These are phyloP conservation scores for Trypanosoma melophagium DNA, from an alignment of 208 protist genomes.

Conservation along the genomic window DNA sequence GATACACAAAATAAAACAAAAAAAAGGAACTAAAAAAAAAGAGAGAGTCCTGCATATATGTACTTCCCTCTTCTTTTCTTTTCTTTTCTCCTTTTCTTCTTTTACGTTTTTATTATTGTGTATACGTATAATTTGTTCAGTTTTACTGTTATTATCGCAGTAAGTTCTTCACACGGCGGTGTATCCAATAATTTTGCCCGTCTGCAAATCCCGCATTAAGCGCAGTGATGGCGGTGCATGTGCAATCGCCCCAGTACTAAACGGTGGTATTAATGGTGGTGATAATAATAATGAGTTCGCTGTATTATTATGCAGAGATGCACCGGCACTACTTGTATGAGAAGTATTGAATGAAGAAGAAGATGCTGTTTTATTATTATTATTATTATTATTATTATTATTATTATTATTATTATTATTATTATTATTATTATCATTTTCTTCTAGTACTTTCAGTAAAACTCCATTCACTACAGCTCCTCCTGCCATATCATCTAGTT, in stretches of 20 bases:
- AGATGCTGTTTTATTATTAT: neutral
- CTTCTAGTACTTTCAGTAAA: neutral
- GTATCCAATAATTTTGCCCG: constrained; percentile 42
- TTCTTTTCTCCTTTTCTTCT: too few species aligned
- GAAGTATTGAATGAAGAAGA: too few species aligned
- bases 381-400: too few species aligned
- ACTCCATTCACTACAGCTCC: constrained; percentile 9
- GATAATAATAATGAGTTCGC: constrained; percentile 4
- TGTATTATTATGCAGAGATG: neutral
- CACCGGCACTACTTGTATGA: too few species aligned
- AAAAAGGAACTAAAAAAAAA: constrained; percentile 7
- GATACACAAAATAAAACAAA: constrained; percentile 10
- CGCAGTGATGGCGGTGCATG: constrained; percentile 32
- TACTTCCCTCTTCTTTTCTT: too few species aligned
- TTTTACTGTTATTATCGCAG: too few species aligned
- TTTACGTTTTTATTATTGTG: too few species aligned
- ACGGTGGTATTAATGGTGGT: constrained; percentile 35
- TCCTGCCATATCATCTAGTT: too few species aligned
- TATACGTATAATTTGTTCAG: too few species aligned
- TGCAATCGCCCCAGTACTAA: constrained; percentile 20
- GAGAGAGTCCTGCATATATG: constrained; percentile 3
- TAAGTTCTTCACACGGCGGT: constrained; percentile 2
- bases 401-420: too few species aligned
- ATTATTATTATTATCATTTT: too few species aligned
- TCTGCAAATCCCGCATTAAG: constrained; percentile 37